Percentiles rank a stretch among this genome's conserved stretches.
These are phyloP conservation scores for Sporothrix variecibatus DNA, from an alignment of 2,329 filamentous ascomycete genomes.

Conservation along the genomic window DNA sequence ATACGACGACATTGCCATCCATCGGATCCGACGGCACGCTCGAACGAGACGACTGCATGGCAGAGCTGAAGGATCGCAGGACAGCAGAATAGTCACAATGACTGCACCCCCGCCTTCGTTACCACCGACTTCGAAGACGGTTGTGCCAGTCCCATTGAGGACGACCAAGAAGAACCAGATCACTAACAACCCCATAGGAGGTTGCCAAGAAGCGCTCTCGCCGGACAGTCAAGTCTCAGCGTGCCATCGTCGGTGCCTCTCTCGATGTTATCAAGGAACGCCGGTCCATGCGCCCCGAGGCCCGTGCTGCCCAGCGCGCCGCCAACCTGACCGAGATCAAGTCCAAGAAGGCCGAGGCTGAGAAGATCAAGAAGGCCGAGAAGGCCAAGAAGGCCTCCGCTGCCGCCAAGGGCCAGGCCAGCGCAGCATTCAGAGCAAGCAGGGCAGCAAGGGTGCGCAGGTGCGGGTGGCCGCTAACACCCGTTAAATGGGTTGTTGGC, in stretches of 20 bases:
- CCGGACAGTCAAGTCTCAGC: slow-evolving; percentile 97
- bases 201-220: slow-evolving; percentile 99
- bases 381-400: slow-evolving; percentile 89
- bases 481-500: slow-evolving; percentile 61
- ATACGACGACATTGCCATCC: not conserved
- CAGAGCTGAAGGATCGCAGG: not conserved
- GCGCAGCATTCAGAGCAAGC: slow-evolving; percentile 91
- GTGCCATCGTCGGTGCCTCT: slow-evolving; percentile 97
- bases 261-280: slow-evolving; percentile 99
- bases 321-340: slow-evolving; percentile 96
- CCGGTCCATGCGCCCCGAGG: slow-evolving; percentile 91
- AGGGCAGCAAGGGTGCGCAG: slow-evolving; percentile 88
- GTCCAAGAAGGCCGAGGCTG: slow-evolving; percentile 91
- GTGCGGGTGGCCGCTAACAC: slow-evolving; percentile 82
- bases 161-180: slow-evolving; percentile 22
- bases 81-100: not conserved
- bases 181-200: slow-evolving; percentile 65
- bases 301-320: slow-evolving; percentile 84
- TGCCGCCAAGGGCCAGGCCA: slow-evolving; percentile 75
- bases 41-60: not conserved
- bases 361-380: slow-evolving; percentile 96
- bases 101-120: not conserved
- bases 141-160: too few relatives aligned
- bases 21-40: not conserved
- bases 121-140: not conserved